These are phyloP conservation scores for Paraglomus brasilianum DNA, from an alignment of 192 early-diverging fungal genomes.

Conservation along the genomic window DNA sequence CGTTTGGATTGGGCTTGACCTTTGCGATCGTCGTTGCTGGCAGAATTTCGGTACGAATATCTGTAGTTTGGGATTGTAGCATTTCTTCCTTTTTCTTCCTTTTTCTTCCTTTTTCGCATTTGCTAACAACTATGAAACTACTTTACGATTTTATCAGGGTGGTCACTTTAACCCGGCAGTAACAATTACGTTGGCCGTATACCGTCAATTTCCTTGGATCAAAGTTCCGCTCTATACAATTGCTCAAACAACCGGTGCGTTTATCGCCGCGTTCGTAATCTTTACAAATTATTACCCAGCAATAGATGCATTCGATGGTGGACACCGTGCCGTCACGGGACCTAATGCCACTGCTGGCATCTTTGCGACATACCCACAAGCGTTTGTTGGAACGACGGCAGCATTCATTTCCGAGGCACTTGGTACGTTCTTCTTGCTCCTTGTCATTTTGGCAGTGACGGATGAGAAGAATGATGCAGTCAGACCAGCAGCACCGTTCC, in stretches of 20 bases:
- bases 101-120: slow-evolving; percentile 19
- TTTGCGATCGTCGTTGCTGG: slow-evolving; percentile 63
- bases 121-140: neutral
- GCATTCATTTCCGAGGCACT: slow-evolving; percentile 65
- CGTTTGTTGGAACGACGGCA: slow-evolving; percentile 51
- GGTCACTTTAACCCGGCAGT: slow-evolving; percentile 81
- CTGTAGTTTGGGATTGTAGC: slow-evolving; percentile 14
- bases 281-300: slow-evolving; percentile 62
- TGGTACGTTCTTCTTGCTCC: slow-evolving; percentile 65
- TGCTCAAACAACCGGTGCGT: slow-evolving; percentile 70
- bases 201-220: slow-evolving; percentile 66
- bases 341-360: slow-evolving; percentile 56
- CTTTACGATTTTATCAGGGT: slow-evolving; percentile 41
- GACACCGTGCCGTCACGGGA: slow-evolving; percentile 46
- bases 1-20: slow-evolving; percentile 64
- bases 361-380: slow-evolving; percentile 63
- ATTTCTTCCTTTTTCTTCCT: slow-evolving; percentile 1
- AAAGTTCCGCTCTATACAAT: slow-evolving; percentile 66
- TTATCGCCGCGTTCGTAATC: slow-evolving; percentile 66
- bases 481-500: slow-evolving; percentile 48
- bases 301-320: slow-evolving; percentile 56
- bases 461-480: slow-evolving; percentile 58
- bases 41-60: slow-evolving; percentile 57
- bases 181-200: slow-evolving; percentile 62
- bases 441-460: slow-evolving; percentile 61